Evolutionary conservation across 352 stramenopile species (phyloP).

Genomic region (Globisporangium paddicum): DNA sequence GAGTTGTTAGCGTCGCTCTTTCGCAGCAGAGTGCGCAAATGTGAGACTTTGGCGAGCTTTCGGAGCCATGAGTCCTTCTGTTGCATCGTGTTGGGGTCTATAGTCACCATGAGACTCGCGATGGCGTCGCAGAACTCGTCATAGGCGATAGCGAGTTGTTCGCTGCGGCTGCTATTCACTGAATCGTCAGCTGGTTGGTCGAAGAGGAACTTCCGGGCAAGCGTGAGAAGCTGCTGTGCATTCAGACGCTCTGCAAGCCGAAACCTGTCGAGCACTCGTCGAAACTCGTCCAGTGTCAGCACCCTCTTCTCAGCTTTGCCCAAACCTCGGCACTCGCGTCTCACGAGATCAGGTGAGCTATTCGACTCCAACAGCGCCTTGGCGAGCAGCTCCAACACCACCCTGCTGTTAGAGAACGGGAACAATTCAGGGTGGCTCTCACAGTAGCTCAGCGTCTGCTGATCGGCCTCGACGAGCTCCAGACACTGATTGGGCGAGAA

Average conservation of each 20-base stretch:
- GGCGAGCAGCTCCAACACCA: slow-evolving; percentile 25
- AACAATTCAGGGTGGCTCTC: slow-evolving; percentile 69
- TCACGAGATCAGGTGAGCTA: slow-evolving; percentile 20
- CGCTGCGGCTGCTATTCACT: neutral
- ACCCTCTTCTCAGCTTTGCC: slow-evolving; percentile 16
- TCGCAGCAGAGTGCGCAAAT: slow-evolving; percentile 19
- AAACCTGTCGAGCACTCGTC: slow-evolving; percentile 19
- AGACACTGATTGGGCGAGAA: slow-evolving; percentile 67
- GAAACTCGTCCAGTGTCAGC: slow-evolving; percentile 23
- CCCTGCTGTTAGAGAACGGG: slow-evolving; percentile 42
- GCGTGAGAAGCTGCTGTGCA: slow-evolving; percentile 59
- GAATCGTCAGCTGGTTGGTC: neutral
- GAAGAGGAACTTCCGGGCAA: slow-evolving; percentile 36
- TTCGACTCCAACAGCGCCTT: slow-evolving; percentile 17
- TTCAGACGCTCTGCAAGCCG: slow-evolving; percentile 31
- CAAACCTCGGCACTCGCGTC: slow-evolving; percentile 31
- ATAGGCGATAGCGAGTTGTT: slow-evolving; percentile 25
- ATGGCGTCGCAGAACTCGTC: slow-evolving; percentile 66
- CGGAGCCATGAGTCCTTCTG: slow-evolving; percentile 9
- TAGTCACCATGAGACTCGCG: neutral
- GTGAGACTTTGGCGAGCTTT: slow-evolving; percentile 29
- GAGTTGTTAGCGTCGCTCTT: neutral
- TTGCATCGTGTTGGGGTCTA: neutral
- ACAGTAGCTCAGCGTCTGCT: slow-evolving; percentile 73
- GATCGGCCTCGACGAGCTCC: slow-evolving; percentile 67